These are phyloP conservation scores for Citrullus colocynthis DNA, from an alignment of 306 rosid genomes.

Conservation along the genomic window DNA sequence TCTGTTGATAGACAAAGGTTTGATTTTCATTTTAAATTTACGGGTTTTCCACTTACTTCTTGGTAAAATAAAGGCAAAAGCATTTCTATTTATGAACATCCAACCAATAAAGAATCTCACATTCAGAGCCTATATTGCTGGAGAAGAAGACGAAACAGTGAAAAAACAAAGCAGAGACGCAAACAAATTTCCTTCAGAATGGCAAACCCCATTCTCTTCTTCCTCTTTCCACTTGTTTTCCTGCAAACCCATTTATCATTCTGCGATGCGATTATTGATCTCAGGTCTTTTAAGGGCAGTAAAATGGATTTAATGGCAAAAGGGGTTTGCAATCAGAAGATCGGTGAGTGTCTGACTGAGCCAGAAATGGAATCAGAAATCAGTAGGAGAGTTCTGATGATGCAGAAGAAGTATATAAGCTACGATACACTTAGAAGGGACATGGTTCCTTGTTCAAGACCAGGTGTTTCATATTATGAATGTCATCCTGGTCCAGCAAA, in stretches of 20 bases:
- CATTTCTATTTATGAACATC: neutral
- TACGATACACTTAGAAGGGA: constrained; percentile 76
- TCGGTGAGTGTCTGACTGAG: constrained; percentile 47
- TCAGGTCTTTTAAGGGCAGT: constrained; percentile 27
- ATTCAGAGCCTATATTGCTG: constrained; percentile 1
- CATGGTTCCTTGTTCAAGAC: constrained; percentile 63
- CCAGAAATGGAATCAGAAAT: constrained; percentile 54
- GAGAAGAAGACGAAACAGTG: constrained; percentile 14
- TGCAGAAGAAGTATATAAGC: constrained; percentile 77
- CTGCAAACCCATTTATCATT: constrained; percentile 29
- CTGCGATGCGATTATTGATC: constrained; percentile 40
- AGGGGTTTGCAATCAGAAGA: constrained; percentile 39
- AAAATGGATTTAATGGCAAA: constrained; percentile 29
- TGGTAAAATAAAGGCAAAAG: neutral
- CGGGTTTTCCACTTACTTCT: neutral
- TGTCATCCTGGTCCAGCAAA: constrained; percentile 57
- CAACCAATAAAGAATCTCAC: constrained; percentile 5
- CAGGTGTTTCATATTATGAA: constrained; percentile 85
- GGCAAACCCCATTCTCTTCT: neutral
- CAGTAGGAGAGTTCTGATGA: constrained; percentile 52
- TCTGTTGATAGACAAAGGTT: neutral
- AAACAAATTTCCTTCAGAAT: neutral
- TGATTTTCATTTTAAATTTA: neutral
- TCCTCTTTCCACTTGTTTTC: constrained; percentile 22
- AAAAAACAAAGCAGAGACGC: neutral